A percentile compares a stretch with the other conserved stretches of the same genome.
phyloP scores from a whole-genome alignment of 2,329 filamentous ascomycete species.

The Colletotrichum filicis region DNA sequence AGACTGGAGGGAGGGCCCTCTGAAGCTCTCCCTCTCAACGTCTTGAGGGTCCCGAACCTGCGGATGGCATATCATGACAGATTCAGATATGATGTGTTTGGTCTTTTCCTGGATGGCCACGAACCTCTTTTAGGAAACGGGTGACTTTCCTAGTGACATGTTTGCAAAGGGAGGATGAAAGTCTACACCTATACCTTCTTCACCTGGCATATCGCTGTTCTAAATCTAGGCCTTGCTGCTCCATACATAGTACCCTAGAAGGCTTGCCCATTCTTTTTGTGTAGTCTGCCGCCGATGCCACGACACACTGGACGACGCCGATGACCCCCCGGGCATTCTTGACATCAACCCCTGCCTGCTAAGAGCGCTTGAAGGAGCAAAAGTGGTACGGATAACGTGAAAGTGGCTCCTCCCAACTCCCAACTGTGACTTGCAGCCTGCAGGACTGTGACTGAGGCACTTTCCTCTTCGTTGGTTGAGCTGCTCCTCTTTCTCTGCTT shows the following conservation, averaged over 20 bases:
- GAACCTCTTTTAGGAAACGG: background rate
- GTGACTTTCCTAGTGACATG: background rate
- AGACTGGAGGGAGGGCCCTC: constrained; percentile 13
- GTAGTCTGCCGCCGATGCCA: background rate
- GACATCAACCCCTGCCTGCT: background rate
- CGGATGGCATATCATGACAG: background rate
- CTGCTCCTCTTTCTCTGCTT: constrained; percentile 6
- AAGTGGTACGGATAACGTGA: background rate
- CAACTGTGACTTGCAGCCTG: background rate
- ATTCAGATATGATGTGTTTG: background rate
- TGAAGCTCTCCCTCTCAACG: background rate
- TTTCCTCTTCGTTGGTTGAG: background rate
- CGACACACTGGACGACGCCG: background rate
- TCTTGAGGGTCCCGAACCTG: background rate
- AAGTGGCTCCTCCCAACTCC: background rate
- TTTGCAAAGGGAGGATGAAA: background rate
- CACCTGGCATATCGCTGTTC: background rate
- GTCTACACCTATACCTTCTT: background rate
- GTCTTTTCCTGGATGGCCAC: background rate
- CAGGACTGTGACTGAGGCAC: constrained; percentile 13
- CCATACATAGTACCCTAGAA: too few relatives aligned
- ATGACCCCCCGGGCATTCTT: background rate
- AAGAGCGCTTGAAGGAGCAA: background rate
- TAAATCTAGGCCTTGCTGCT: background rate
- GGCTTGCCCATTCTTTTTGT: background rate